Evolutionary conservation across 768 basidiomycete genomes (phyloP), one percentile per base, ranked within the genome.

Genomic region (Chalciporus piperatus): DNA sequence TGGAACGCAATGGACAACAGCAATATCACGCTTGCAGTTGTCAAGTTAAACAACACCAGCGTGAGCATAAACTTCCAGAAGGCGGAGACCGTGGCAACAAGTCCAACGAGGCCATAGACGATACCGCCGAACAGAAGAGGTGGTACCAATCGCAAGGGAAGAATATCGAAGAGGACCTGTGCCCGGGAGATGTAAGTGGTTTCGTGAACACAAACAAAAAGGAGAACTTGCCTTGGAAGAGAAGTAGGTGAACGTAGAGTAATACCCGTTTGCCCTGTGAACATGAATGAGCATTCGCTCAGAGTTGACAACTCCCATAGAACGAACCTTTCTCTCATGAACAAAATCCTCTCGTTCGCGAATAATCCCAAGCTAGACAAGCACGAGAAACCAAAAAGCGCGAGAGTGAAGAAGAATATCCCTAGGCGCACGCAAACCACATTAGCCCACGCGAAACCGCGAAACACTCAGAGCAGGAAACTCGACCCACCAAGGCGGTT

Each of bases 31-130:
- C 87, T 91, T 25, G 95, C 93, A 2, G 97, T 95, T 1, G 95
- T 90, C 59, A 99, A 71, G 72, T 99, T 99, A 84, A 98, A 98
- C 35, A 99, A 72, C 10, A 99, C 93, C 35, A 99, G 79, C 2
- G 88, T 90, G 58, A 98, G 83, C 74, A 98, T 86, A 76, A 99
- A 98, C 74, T 97, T 98, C 97, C 97, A 98, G 76, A 98, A 98
- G 9, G 81, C 83, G 0, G 83, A 74, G 8, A 98, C 89, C 13
- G 85, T 87, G 2, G 93, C 90, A 10, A 98, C 97, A 42, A 99
- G 84, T 6, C 97, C 97, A 7, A 97, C 92, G 4, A 98, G 83
- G 2, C 91, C 85, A 61, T 99, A 99, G 10, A 97, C 85, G 59
- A 99, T 98, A 6, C 92, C 89, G 32, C 97, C 97, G 56, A 95